Evolutionary conservation across 2,329 filamentous ascomycete genomes (phyloP).

Genomic region (Aureobasidium pullulans): DNA sequence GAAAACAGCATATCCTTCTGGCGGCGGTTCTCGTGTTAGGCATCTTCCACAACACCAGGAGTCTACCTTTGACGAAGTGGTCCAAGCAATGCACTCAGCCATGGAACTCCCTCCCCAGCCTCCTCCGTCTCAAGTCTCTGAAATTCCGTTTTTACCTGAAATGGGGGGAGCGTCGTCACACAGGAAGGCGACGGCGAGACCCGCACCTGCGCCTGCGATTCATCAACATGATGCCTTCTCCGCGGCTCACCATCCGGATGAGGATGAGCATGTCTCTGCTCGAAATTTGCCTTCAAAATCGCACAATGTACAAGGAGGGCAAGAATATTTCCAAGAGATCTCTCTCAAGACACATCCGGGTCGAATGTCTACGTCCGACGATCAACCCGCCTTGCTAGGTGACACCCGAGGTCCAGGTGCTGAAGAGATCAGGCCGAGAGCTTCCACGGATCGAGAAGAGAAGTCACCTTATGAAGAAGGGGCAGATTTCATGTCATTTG

Average conservation of each 20-base stretch:
- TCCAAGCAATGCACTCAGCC: neutral
- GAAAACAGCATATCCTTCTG: neutral
- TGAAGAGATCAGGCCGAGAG: too few species aligned
- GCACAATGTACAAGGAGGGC: neutral
- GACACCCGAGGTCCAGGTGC: too few species aligned
- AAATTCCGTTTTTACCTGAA: neutral
- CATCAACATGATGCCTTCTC: conserved; percentile 1
- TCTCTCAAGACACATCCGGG: too few species aligned
- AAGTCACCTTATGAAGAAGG: too few species aligned
- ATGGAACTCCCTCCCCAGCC: neutral
- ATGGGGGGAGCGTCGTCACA: neutral
- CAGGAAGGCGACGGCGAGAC: neutral
- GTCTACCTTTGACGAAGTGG: neutral
- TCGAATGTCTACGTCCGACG: too few species aligned
- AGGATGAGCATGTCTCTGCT: conserved; percentile 4
- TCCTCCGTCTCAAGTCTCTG: neutral
- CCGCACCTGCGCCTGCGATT: neutral
- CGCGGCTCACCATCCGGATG: neutral
- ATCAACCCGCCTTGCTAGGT: too few species aligned
- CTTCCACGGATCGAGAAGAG: too few species aligned
- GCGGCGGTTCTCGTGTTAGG: neutral
- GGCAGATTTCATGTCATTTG: too few species aligned
- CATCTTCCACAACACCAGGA: neutral
- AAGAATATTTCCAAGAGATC: neutral
- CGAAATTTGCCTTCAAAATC: neutral